Evolutionary conservation across 192 early-diverging fungal genomes (phyloP), one percentile per base, ranked within the genome.

Genomic region (Jimgerdemannia lactiflua): DNA sequence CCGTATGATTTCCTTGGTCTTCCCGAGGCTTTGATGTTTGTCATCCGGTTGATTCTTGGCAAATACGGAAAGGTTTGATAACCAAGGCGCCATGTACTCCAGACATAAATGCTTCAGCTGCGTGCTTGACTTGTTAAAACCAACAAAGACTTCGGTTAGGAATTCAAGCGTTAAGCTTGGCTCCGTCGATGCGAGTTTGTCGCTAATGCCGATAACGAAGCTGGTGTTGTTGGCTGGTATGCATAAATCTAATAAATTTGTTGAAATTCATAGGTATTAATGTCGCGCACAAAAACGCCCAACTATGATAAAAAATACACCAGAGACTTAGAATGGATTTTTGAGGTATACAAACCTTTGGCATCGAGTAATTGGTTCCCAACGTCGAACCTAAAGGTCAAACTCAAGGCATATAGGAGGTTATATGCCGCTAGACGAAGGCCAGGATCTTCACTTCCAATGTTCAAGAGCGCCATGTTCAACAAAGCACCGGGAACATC

Each of bases 401-500:
- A 80, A 39, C 92, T 90, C 0, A 97, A 79, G 3, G 96, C 90
- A 74, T 92, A 93, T n/a, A 98, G 87, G 75, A 99, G 86, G 77
- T 97, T 94, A 82, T 98, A 99, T 3, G 94, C 92, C 65, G 95
- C 90, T 67, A 94, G 80, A 10, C 97, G 85, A 63, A 99, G 80
- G 44, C 86, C 87, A 3, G 94, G 86, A 73, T 97, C 95, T 39
- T 92, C 90, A 59, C 92, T 93, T 0, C 93, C 95, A 65, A 95
- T 86, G 80, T 97, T 97, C 63, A 96, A 84, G 73, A 99, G 78
- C 20, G 97, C 94, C 85, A 98, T 95, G 71, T 97, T 98, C 54
- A 99, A 85, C 59, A 99, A 80, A 19, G 92, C 93, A 10, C 96
- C 97, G 0, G 96, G 94, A 6, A 98, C 95, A 87, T 97, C 95